A percentile compares a stretch with the other conserved stretches of the same genome.
Evolutionary conservation across 768 basidiomycete genomes (phyloP).

Genomic region (Agaricus bisporus): DNA sequence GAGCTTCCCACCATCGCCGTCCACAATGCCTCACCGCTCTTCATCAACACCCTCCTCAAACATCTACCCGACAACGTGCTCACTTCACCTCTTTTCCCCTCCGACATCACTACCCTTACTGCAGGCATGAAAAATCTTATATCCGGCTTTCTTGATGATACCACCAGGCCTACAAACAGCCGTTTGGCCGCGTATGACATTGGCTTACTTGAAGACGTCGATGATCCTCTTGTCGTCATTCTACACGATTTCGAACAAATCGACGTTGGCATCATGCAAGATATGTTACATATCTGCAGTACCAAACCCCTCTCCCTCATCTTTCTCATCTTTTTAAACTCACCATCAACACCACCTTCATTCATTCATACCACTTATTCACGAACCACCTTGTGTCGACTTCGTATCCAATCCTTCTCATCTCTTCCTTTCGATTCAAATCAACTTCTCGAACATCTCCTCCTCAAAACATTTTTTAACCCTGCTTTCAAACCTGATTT

Average conservation of each 20-base stretch:
- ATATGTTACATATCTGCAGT: constrained; percentile 70
- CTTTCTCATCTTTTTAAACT: constrained; percentile 58
- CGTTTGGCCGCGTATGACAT: constrained; percentile 59
- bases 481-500: constrained; percentile 52
- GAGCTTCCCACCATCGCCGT: constrained; percentile 59
- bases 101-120: constrained; percentile 47
- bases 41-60: constrained; percentile 40
- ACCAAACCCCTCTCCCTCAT: constrained; percentile 51
- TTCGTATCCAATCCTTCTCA: constrained; percentile 45
- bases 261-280: constrained; percentile 55
- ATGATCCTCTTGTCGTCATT: constrained; percentile 43
- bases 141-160: constrained; percentile 39
- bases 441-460: constrained; percentile 44
- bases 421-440: constrained; percentile 38
- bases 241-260: constrained; percentile 75
- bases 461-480: constrained; percentile 63
- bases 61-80: constrained; percentile 34
- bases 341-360: constrained; percentile 43
- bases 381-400: constrained; percentile 48
- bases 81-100: constrained; percentile 46
- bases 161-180: constrained; percentile 33
- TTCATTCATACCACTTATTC: constrained; percentile 59
- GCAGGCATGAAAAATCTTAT: constrained; percentile 52
- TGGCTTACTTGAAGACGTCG: constrained; percentile 37
- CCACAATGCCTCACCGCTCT: constrained; percentile 41